Evolutionary conservation across 768 basidiomycete species (phyloP), one percentile per base, ranked within the genome.

Genomic region (Ramaria sp.): DNA sequence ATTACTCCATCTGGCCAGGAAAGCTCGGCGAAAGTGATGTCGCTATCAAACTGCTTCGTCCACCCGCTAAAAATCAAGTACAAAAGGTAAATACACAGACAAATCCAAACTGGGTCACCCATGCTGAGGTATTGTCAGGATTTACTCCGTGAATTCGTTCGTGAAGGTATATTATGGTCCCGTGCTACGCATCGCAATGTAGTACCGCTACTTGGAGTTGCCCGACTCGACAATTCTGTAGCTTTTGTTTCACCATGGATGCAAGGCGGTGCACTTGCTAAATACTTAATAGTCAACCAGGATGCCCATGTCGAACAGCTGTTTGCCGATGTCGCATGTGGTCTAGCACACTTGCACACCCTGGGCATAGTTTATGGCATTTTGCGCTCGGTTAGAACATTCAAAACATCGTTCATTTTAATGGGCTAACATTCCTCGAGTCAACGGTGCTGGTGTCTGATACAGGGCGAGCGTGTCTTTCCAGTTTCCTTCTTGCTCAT

Each of bases 171-270:
- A 7, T 11, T 57, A n/a, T 57, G 55, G 46, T 49, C 34, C 30
- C 30, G 11, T 22, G 55, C 46, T 10, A 48, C 31, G 31, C 45
- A 37, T 15, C 55, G 48, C 9, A 81, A 83, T 57, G 71, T 84
- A 48, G 75, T 75, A 38, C 76, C 75, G 45, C 66, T 84, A 27
- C 78, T 75, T 54, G 82, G 82, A 1, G 73, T 84, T 55, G 66
- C 79, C 15, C 78, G 79, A 60, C 72, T 73, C 4, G 67, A 70
- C 31, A 71, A 74, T 34, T 76, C 78, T 49, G 72, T 84, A 30
- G 82, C 76, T n/a, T 82, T 84, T 80, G 79, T 84, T 0, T 83
- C 82, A 3, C 76, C 77, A 3, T 84, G 81, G 80, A 83, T 80
- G 63, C 72, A 74, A 31, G 81, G 83, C 51, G 82, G 82, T 11